Percentiles rank a stretch among this genome's conserved stretches.
These are phyloP conservation scores for Tetraselmis striata DNA, from an alignment of 139 green algal species.

Conservation along the genomic window DNA sequence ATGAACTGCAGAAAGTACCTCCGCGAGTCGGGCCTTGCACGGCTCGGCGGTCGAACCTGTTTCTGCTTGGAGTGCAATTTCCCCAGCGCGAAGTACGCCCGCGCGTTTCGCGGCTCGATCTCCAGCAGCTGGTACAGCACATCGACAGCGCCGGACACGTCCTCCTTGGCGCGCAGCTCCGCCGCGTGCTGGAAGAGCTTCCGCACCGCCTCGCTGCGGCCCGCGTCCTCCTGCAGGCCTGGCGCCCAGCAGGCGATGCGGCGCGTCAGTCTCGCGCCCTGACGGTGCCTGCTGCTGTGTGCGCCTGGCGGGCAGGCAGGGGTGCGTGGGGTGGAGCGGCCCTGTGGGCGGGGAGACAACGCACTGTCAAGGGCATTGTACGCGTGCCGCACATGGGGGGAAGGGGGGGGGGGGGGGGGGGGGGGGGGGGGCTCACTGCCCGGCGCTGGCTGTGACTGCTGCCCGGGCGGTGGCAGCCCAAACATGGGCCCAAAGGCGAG, in stretches of 20 bases:
- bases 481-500: not conserved
- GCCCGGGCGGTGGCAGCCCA: not conserved
- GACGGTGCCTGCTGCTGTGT: no score
- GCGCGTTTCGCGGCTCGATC: not conserved
- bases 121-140: not conserved
- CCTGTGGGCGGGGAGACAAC: no score
- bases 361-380: no score
- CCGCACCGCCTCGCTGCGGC: not conserved
- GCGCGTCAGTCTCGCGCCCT: no score
- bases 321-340: no score
- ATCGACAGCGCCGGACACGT: not conserved
- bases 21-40: no score
- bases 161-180: not conserved
- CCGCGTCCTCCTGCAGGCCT: not conserved
- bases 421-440: not conserved
- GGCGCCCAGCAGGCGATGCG: no score
- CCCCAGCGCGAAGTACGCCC: not conserved
- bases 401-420: no score
- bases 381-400: no score
- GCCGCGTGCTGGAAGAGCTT: not conserved
- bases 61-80: not conserved
- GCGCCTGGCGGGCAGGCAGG: no score
- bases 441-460: not conserved
- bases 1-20: no score
- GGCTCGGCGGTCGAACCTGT: no score